A percentile compares a stretch with the other conserved stretches of the same genome.
phyloP scores from a whole-genome alignment of 2,329 filamentous ascomycete genomes.

The Annulohypoxylon truncatum region DNA sequence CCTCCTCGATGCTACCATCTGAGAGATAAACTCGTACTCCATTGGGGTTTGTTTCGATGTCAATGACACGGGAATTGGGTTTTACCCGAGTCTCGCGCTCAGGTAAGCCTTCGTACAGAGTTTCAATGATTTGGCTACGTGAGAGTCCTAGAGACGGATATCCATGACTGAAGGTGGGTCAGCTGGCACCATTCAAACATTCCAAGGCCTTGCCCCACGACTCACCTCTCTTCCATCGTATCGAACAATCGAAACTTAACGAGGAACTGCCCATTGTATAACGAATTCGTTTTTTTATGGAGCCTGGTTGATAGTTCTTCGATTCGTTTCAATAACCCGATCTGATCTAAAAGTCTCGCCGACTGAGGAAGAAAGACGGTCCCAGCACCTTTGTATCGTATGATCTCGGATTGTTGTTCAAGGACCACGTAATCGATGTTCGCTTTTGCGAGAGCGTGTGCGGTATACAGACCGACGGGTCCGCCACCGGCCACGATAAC shows the following conservation, averaged over 20 bases:
- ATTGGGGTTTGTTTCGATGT: conserved; percentile 35
- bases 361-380: conserved; percentile 46
- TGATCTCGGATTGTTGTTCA: conserved; percentile 42
- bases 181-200: neutral
- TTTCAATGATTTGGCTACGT: conserved; percentile 35
- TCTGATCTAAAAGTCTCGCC: conserved; percentile 49
- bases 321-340: conserved; percentile 43
- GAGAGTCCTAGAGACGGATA: conserved; percentile 30
- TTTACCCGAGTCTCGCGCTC: conserved; percentile 31
- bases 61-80: conserved; percentile 29
- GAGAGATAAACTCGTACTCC: conserved; percentile 41
- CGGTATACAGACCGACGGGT: conserved; percentile 40
- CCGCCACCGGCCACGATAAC: conserved; percentile 40
- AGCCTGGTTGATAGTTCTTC: neutral
- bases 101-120: conserved; percentile 40
- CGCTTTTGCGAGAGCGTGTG: conserved; percentile 37
- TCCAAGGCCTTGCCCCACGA: neutral
- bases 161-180: conserved; percentile 8
- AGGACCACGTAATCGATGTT: conserved; percentile 52
- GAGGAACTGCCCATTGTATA: neutral
- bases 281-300: neutral
- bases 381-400: conserved; percentile 45
- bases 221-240: conserved; percentile 4
- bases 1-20: conserved; percentile 41
- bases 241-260: neutral